Evolutionary conservation across 305 asterid species (phyloP).

Genomic region (Solanum chacoense): DNA sequence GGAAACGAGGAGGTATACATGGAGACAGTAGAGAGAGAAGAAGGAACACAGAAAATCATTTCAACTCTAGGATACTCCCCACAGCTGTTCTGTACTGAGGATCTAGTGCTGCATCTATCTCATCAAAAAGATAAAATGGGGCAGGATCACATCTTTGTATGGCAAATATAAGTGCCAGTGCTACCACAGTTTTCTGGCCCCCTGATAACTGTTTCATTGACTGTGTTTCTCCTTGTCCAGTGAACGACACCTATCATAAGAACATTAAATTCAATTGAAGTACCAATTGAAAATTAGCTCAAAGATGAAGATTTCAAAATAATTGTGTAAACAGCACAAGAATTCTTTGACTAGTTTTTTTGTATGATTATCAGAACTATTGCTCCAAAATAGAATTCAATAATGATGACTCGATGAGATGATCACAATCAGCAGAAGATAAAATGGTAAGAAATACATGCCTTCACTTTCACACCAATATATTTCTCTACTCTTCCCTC

Average conservation of each 20-base stretch:
- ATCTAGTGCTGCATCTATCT: conserved; percentile 98
- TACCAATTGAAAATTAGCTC: not conserved
- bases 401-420: not conserved
- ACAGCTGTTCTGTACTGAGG: conserved; percentile 99
- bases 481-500: conserved; percentile 97
- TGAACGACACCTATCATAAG: conserved; percentile 72
- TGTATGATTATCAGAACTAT: not conserved
- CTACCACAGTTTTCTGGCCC: conserved; percentile 99
- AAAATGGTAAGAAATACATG: conserved; percentile 14
- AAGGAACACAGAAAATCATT: conserved; percentile 8
- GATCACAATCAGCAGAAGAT: conserved; percentile 11
- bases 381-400: not conserved
- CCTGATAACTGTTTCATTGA: conserved; percentile 98
- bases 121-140: conserved; percentile 98
- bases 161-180: conserved; percentile 88
- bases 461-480: conserved; percentile 99
- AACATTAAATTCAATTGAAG: not conserved
- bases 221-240: conserved; percentile 98
- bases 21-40: not conserved
- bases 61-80: conserved; percentile 77
- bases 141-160: conserved; percentile 99
- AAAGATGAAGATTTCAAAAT: not conserved
- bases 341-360: not conserved
- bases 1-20: conserved; percentile 7
- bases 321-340: not conserved